These are phyloP conservation scores for Miamiensis avidus DNA, from an alignment of 169 alveolate species.

Conservation along the genomic window DNA sequence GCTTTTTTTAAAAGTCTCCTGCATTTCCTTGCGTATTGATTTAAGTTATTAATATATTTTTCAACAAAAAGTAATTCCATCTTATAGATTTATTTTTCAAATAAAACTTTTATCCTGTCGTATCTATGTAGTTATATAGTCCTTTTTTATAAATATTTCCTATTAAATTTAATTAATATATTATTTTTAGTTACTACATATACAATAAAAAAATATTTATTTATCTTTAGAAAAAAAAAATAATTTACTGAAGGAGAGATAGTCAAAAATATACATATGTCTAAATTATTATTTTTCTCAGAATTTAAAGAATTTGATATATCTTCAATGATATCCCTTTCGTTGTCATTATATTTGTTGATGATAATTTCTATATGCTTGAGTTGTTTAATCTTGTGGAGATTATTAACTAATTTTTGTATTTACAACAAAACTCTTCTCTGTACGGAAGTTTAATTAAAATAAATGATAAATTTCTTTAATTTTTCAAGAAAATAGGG, in stretches of 20 bases:
- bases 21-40: background rate
- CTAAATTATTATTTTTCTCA: too few relatives aligned
- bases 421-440: background rate
- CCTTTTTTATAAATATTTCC: background rate
- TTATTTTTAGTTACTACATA: too few relatives aligned
- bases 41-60: too few relatives aligned
- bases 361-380: background rate
- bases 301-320: background rate
- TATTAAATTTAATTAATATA: too few relatives aligned
- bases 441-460: background rate
- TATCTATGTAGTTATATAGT: too few relatives aligned
- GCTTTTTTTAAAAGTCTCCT: background rate
- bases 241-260: background rate
- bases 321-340: background rate
- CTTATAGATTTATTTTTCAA: too few relatives aligned
- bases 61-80: background rate
- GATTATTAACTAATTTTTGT: too few relatives aligned
- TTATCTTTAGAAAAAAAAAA: too few relatives aligned
- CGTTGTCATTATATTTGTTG: background rate
- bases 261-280: background rate
- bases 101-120: background rate
- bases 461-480: too few relatives aligned
- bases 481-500: background rate
- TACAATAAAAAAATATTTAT: too few relatives aligned
- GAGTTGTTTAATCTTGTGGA: too few relatives aligned